Evolutionary conservation across 805 yeast genomes (phyloP), one percentile per base, ranked within the genome.

Genomic region (Yarrowia hollandica): DNA sequence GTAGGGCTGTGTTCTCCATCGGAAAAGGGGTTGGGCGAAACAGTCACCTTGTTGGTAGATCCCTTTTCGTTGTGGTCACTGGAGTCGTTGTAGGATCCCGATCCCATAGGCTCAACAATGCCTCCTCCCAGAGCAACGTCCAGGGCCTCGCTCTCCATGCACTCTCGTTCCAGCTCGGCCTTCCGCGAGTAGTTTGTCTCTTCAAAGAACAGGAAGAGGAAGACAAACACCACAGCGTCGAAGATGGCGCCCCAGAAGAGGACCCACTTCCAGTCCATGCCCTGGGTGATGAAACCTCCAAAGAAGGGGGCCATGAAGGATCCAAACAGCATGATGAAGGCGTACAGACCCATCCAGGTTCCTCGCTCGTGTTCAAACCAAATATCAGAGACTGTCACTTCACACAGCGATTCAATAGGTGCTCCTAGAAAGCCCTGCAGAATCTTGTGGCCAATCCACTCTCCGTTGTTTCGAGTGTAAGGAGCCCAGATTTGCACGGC

Each of bases 331-430:
- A 90, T 83, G 22, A 88, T 83, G 72, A 87, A 67, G 63, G 86
- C 87, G 72, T 88, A 89, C 12, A 83, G 75, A 0, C 94, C 88
- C 71, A 89, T 77, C 11, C 82, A 82, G 26, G 83, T 75, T 56
- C 91, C 90, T 19, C 88, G 75, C 68, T 88, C 90, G 69, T 88
- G 96, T 63, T 83, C 86, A 71, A 78, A 89, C 68, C 82, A 88
- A 68, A 87, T 79, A 68, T 89, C 96, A 2, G 90, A 75, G 21
- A 80, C 65, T 79, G 77, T 44, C 83, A 85, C 65, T 81, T 79
- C 74, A 78, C 90, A 62, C 68, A 90, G 84, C 5, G 88, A 82
- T 69, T 88, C 96, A 38, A 86, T 79, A n/a, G 86, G 83, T 16
- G 92, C 92, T 15, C 84, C 88, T 66, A 86, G 83, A 48, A 85